Percentiles rank a stretch among this genome's conserved stretches.
Evolutionary conservation across 164 flowering plant species (phyloP).

Genomic region (Magnolia officinalis): DNA sequence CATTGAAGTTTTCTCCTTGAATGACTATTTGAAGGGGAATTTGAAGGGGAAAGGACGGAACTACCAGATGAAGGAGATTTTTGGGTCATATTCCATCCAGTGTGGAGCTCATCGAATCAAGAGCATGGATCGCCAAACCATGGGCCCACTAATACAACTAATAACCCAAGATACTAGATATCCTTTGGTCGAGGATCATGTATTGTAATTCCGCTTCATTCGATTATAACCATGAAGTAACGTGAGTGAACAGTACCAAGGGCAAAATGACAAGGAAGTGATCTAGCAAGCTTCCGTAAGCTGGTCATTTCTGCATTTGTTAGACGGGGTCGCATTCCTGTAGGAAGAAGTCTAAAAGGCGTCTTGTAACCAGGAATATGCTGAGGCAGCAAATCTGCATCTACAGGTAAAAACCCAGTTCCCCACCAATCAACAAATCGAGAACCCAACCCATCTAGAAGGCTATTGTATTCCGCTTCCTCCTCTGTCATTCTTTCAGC

Average conservation of each 20-base stretch:
- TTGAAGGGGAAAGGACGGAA: neutral
- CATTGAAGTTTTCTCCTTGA: neutral
- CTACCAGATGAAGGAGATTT: neutral
- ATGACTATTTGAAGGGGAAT: neutral
- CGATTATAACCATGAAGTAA: neutral
- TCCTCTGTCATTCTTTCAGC: constrained; percentile 58
- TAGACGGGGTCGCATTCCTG: constrained; percentile 76
- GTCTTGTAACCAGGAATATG: constrained; percentile 83
- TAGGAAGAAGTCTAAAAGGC: constrained; percentile 88
- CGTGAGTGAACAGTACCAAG: constrained; percentile 51
- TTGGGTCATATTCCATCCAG: neutral
- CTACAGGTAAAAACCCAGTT: constrained; percentile 87
- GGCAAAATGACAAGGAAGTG: constrained; percentile 98
- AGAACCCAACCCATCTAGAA: constrained; percentile 90
- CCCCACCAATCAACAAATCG: constrained; percentile 99
- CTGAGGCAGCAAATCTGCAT: constrained; percentile 92
- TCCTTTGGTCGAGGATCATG: neutral
- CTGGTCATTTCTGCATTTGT: constrained; percentile 91
- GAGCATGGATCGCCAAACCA: neutral
- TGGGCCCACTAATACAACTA: neutral
- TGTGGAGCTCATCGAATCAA: neutral
- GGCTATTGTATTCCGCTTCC: constrained; percentile 64
- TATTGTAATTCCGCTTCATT: neutral
- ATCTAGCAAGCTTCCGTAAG: constrained; percentile 71
- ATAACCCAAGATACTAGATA: neutral